phyloP scores from a whole-genome alignment of 768 basidiomycete genomes.

The Russula virescens region DNA sequence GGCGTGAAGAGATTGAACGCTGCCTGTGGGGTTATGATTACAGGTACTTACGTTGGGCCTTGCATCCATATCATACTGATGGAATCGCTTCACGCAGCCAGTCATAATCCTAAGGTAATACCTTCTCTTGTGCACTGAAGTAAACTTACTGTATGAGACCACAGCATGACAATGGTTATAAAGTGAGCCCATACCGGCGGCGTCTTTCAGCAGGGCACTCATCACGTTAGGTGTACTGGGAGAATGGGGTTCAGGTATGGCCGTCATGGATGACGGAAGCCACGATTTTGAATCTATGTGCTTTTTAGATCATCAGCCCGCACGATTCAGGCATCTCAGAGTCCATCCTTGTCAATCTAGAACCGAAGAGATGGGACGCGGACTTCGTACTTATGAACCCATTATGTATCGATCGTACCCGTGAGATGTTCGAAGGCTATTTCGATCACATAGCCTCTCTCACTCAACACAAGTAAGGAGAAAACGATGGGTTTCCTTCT shows the following conservation, averaged over 20 bases:
- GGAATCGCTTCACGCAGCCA: conserved; percentile 40
- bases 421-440: conserved; percentile 55
- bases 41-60: conserved; percentile 41
- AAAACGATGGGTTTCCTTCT: not conserved
- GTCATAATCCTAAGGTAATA: conserved; percentile 85
- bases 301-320: conserved; percentile 68
- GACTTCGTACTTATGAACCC: conserved; percentile 35
- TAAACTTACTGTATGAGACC: not conserved
- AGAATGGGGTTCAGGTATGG: conserved; percentile 74
- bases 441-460: conserved; percentile 38
- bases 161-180: conserved; percentile 85
- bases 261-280: conserved; percentile 2
- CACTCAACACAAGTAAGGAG: conserved; percentile 18
- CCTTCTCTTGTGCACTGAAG: not conserved
- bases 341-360: conserved; percentile 56
- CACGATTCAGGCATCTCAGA: conserved; percentile 74
- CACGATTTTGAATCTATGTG: conserved; percentile 9
- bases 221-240: conserved; percentile 73
- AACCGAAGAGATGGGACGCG: conserved; percentile 44
- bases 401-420: conserved; percentile 51
- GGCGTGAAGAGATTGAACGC: conserved; percentile 59
- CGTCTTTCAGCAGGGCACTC: conserved; percentile 3
- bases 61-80: conserved; percentile 9
- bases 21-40: conserved; percentile 87
- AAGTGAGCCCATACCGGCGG: conserved; percentile 38